Base-by-base conservation (phyloP, 306 rosid species). In the Carpinus fangiana region DNA sequence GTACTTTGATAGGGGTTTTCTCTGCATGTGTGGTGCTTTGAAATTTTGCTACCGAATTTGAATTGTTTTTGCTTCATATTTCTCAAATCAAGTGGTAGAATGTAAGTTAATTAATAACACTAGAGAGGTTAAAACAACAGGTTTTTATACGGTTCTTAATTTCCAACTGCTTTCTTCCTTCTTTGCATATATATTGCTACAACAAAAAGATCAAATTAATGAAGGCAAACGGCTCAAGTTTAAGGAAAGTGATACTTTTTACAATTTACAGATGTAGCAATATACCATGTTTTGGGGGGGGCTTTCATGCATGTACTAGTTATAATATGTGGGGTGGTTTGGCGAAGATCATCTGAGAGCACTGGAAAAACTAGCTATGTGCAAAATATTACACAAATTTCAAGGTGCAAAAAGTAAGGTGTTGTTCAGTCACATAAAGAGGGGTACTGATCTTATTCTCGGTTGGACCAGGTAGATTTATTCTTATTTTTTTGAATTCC, bases 351-450 rank as follows among this genome's bases (percentile, higher is more conserved):
- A 56, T 21, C 56, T 81, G 17, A 43, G 34, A 76, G 59, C 74
- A 86, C 85, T 76, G 54, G 76, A 73, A 61, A 75, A 82, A 74
- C 59, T 62, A 51, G 57, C 56, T 51, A 43, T 70, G 82, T 67
- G 73, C 56, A 64, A 23, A 23, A 73, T 54, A 38, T 38, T 41
- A 64, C 82, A 51, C 87, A 84, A 75, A 72, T 70, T 76, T 80
- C 76, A 82, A 78, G 71, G 78, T 52, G 72, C 75, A 75, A 79
- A 86, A 74, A 50, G 72, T 69, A 55, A 80, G 73, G 20, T 69
- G 78, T 81, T 1, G 85, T 84, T 81, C 85, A 84, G 81, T 81
- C 88, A 46, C 83, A 50, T 75, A 81, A 26, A 68, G 70, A 66
- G 26, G 67, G 59, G 36, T 31, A 57, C 54, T 73, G 78, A 61